phyloP scores from a whole-genome alignment of 495 filamentous ascomycete genomes.

The Lepraria neglecta region DNA sequence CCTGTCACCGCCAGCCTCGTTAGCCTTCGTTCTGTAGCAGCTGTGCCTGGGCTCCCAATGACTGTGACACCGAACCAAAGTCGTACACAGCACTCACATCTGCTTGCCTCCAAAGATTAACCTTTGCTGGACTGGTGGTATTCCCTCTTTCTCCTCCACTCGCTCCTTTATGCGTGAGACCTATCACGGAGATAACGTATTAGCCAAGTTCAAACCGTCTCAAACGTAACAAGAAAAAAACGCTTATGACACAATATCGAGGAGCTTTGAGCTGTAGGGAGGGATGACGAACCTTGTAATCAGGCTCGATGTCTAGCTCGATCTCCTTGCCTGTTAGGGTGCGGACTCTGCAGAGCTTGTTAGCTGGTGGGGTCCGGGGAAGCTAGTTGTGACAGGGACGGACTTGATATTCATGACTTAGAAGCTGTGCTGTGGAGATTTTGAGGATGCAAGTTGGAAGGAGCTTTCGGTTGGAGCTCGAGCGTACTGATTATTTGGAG shows the following conservation, averaged over 20 bases:
- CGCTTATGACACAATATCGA: background rate
- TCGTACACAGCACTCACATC: constrained; percentile 53
- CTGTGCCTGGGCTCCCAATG: background rate
- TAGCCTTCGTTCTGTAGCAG: background rate
- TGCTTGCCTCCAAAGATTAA: constrained; percentile 96
- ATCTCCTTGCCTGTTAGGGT: constrained; percentile 98
- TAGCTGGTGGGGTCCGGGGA: background rate
- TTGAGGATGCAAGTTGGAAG: background rate
- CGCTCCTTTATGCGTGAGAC: constrained; percentile 95
- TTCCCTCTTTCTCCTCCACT: constrained; percentile 97
- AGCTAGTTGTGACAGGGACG: too few relatives aligned
- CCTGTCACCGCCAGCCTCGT: constrained; percentile 43
- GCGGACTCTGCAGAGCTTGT: constrained; percentile 62
- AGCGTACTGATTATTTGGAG: too few relatives aligned
- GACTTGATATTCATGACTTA: constrained; percentile 21
- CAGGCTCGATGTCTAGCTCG: constrained; percentile 89
- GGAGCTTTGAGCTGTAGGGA: background rate
- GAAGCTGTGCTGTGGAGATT: background rate
- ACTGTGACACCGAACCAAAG: background rate
- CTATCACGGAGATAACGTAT: constrained; percentile 35
- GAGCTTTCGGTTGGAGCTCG: background rate
- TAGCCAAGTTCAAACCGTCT: background rate
- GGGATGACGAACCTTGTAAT: constrained; percentile 65
- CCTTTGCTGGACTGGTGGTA: constrained; percentile 94
- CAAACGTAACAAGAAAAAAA: too few relatives aligned